A percentile compares a stretch with the other conserved stretches of the same genome.
These are phyloP conservation scores for Arthrobotrys musiformis DNA, from an alignment of 2,329 filamentous ascomycete genomes.

Conservation along the genomic window DNA sequence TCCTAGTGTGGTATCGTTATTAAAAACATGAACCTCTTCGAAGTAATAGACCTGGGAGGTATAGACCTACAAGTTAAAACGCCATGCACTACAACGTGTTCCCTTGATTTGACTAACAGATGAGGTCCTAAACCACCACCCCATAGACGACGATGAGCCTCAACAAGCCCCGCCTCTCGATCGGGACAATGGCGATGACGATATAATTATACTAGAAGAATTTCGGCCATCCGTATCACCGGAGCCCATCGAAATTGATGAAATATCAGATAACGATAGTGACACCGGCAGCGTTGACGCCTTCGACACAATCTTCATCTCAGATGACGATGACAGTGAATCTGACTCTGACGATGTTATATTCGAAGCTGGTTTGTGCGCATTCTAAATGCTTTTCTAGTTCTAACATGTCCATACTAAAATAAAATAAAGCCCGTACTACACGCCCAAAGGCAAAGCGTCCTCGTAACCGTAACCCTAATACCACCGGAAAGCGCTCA, in stretches of 20 bases:
- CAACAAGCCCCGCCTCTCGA: neutral
- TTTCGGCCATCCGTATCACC: neutral
- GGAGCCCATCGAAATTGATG: neutral
- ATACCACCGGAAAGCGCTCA: neutral
- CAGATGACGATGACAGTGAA: constrained; percentile 29
- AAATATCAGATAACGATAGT: neutral
- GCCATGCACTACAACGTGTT: neutral
- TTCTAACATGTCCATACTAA: neutral
- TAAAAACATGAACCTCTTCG: constrained; percentile 29
- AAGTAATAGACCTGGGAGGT: constrained; percentile 49
- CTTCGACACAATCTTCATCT: constrained; percentile 38
- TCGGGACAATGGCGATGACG: neutral
- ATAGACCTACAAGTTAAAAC: neutral
- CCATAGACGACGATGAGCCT: constrained; percentile 16
- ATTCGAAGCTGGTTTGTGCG: constrained; percentile 30
- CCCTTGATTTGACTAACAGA: neutral
- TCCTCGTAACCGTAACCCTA: constrained; percentile 7
- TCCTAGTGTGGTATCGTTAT: too few relatives aligned
- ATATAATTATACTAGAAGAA: neutral
- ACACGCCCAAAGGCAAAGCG: constrained; percentile 5
- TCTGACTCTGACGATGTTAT: constrained; percentile 32
- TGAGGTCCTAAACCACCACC: neutral
- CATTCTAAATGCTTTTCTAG: neutral
- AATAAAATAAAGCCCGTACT: neutral
- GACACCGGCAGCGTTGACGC: constrained; percentile 15